Evolutionary conservation across 2,329 filamentous ascomycete genomes (phyloP), one percentile per base, ranked within the genome.

Genomic region (Coniochaeta hoffmannii): DNA sequence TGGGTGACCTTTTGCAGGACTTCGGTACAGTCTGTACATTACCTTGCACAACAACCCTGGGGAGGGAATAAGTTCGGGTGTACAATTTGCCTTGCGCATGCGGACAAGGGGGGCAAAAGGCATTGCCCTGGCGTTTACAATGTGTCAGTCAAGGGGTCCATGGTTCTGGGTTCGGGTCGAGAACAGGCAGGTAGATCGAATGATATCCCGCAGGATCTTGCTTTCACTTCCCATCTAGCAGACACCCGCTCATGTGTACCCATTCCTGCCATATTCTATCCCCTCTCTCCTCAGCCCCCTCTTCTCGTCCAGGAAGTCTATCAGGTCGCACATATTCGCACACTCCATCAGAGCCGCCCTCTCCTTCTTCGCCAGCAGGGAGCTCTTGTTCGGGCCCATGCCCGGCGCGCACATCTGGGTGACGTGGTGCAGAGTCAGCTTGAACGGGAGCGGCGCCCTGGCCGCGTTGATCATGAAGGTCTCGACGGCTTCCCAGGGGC

Each of bases 321-420:
- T 67, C 51, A 87, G 64, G 50, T 85, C 82, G 41, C 81, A 67
- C 70, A 83, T 81, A 56, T 77, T 77, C 11, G 67, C 69, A 59
- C 79, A 73, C 52, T 69, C 73, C 55, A 77, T 73, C 63, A 87
- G 66, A 30, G 68, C 68, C 15, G 67, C 66, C 58, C 83, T 73
- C 66, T 87, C 82, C 64, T 74, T 76, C 65, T 78, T 83, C n/a
- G 64, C 75, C 58, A 87, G 66, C 63, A 86, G 71, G 5, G 76
- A 67, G 1, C 65, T 66, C 68, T 82, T 81, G 63, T 80, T 73
- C 12, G 74, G 64, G 0, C 77, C 76, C 68, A 82, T 77, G 15
- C 81, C 81, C 4, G 81, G 78, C 1, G 73, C 76, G 60, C 76
- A 80, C 85, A 89, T 89, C 71, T 89, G 83, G 56, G 74, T 76